Evolutionary conservation across 163 green algal genomes (phyloP), one percentile per base, ranked within the genome.

Genomic region (Chlorella variabilis): DNA sequence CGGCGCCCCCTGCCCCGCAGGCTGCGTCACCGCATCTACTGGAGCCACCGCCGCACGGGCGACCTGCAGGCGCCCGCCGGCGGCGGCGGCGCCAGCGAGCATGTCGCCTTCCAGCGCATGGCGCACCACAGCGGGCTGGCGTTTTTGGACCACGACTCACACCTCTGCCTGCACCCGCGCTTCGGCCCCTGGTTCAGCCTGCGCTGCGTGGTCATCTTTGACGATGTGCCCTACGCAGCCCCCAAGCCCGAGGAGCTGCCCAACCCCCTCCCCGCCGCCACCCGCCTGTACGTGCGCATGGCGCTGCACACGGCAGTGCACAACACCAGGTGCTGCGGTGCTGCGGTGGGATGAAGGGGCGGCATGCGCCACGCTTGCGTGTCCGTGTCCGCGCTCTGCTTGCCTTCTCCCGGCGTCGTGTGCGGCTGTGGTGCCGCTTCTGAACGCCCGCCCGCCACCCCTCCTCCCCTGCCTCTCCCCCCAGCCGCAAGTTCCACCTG

Each of bases 151-250:
- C 62, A 83, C 31, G 48, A 36, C 36, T 71, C n/a, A 11, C 76
- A 87, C 73, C 82, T 87, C 3, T 84, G 63, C 74, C 42, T 87
- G 39, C 82, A 87, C 73, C 82, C 82, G 2, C 75, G 39, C 45
- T 87, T 77, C 66, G 76, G 82, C 13, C 66, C 76, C 59, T 87
- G 82, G 76, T 84, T 84, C 79, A 51, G 27, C 13, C 56, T 87
- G 66, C 75, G 82, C 48, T 74, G 49, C n/a, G 54, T 38, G 31
- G 17, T 84, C 25, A 73, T 87, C 1, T 84, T 87, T 71, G 65
- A 83, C 58, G 68, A 83, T n/a, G 25, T 77, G 25, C n/a, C 34
- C 1, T 81, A 68, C 36, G 36, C 38, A 31, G 61, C 23, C 31
- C 58, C 71, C 25, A 27, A 76, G 73, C 80, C 80, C 1, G 1